Percentiles rank a stretch among this genome's conserved stretches.
These are phyloP conservation scores for Petunia axillaris DNA, from an alignment of 257 asterid genomes.

Conservation along the genomic window DNA sequence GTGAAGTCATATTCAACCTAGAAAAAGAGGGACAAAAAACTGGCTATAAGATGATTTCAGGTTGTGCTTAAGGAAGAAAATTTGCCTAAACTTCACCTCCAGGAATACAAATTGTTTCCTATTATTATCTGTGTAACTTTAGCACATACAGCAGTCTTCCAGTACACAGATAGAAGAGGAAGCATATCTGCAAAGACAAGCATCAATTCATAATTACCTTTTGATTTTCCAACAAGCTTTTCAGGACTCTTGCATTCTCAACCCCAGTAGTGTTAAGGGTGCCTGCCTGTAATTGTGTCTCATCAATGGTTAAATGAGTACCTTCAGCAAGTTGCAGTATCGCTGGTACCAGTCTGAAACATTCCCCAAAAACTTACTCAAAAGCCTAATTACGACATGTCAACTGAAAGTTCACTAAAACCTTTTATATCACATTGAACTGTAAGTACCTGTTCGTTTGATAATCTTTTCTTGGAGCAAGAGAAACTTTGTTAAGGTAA, in stretches of 20 bases:
- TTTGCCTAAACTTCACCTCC: slow-evolving; percentile 1
- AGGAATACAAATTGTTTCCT: background rate
- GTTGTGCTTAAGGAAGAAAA: background rate
- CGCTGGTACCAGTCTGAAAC: slow-evolving; percentile 65
- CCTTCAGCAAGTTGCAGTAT: slow-evolving; percentile 85
- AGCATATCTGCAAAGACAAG: background rate
- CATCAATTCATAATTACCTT: slow-evolving; percentile 47
- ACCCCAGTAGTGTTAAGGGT: slow-evolving; percentile 69
- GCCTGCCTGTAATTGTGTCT: slow-evolving; percentile 67
- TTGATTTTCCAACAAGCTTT: slow-evolving; percentile 63
- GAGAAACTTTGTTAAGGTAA: slow-evolving; percentile 67
- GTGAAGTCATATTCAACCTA: slow-evolving; percentile 92
- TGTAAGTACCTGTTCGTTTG: slow-evolving; percentile 67
- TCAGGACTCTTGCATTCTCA: slow-evolving; percentile 64
- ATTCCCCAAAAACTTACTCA: slow-evolving; percentile 17
- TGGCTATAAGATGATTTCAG: background rate
- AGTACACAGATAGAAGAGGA: background rate
- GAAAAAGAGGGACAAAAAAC: background rate
- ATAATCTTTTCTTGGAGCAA: slow-evolving; percentile 84
- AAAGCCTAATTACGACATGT: slow-evolving; percentile 8
- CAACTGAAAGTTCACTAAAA: slow-evolving; percentile 12
- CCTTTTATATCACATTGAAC: background rate
- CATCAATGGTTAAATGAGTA: slow-evolving; percentile 80
- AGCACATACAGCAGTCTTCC: background rate
- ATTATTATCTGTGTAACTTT: background rate